A percentile compares a stretch with the other conserved stretches of the same genome.
Evolutionary conservation across 768 basidiomycete species (phyloP).

Genomic region (Inosperma sp.): DNA sequence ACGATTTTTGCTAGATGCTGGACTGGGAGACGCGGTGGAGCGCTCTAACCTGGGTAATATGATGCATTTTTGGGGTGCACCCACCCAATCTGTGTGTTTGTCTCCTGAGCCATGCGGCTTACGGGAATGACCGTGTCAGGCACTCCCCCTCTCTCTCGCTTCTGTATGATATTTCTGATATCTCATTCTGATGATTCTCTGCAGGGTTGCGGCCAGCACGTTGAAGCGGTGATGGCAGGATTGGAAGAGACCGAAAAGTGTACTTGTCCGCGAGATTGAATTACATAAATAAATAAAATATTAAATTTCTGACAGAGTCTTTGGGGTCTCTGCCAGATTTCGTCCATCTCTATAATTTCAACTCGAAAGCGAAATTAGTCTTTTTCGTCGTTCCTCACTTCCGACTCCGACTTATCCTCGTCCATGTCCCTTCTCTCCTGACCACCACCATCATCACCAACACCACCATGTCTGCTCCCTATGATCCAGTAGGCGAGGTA

Average conservation of each 20-base stretch:
- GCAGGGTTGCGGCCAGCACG: conserved; percentile 71
- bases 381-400: too few species aligned
- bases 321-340: conserved; percentile 15
- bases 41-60: too few species aligned
- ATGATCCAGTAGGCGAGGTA: conserved; percentile 42
- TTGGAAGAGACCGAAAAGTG: conserved; percentile 48
- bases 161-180: neutral
- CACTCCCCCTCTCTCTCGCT: neutral
- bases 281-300: conserved; percentile 6
- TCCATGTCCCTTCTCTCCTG: conserved; percentile 14
- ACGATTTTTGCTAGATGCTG: conserved; percentile 16
- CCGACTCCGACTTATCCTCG: conserved; percentile 19
- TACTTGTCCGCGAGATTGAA: conserved; percentile 29
- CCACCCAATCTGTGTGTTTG: too few species aligned
- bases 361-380: too few species aligned
- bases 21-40: too few species aligned
- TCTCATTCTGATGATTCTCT: conserved; percentile 10
- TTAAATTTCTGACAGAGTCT: conserved; percentile 16
- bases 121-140: too few species aligned
- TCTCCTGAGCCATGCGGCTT: too few species aligned
- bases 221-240: conserved; percentile 51
- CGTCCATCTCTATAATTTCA: too few species aligned
- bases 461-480: conserved; percentile 22
- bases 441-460: conserved; percentile 24
- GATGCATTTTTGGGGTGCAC: too few species aligned